phyloP scores from a whole-genome alignment of 2,329 filamentous ascomycete genomes.

The Pseudogymnoascus sp. region DNA sequence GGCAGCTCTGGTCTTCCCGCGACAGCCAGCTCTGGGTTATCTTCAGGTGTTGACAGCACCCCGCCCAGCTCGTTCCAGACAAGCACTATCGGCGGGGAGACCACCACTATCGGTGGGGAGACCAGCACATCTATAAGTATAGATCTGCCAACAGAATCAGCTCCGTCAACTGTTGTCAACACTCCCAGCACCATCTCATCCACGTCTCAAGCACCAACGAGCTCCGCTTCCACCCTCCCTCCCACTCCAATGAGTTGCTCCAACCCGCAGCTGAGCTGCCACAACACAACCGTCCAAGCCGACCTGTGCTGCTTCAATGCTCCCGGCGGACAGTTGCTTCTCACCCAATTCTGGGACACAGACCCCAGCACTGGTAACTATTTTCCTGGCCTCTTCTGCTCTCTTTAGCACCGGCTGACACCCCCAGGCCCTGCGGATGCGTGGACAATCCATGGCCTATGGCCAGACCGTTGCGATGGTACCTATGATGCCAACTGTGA shows the following conservation, averaged over 20 bases:
- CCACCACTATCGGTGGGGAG: not conserved
- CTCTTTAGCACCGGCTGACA: not conserved
- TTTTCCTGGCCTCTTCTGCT: not conserved
- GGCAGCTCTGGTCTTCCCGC: not conserved
- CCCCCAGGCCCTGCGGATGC: slow-evolving; percentile 50
- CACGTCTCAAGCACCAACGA: not conserved
- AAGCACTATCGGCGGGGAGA: not conserved
- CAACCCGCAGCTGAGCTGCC: slow-evolving; percentile 45
- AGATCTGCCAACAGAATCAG: not conserved
- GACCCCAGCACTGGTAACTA: slow-evolving; percentile 41
- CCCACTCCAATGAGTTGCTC: slow-evolving; percentile 21
- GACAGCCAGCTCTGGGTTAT: not conserved
- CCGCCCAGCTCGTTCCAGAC: not conserved
- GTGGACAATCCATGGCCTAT: slow-evolving; percentile 69
- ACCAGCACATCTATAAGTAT: slow-evolving; percentile 5
- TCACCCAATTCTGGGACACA: slow-evolving; percentile 73
- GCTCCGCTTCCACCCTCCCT: slow-evolving; percentile 10
- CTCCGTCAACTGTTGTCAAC: slow-evolving; percentile 2
- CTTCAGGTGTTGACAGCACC: not conserved
- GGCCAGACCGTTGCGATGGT: slow-evolving; percentile 60
- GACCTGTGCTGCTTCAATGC: slow-evolving; percentile 69
- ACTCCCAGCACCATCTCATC: slow-evolving; percentile 14
- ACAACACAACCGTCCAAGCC: slow-evolving; percentile 49
- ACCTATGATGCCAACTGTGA: slow-evolving; percentile 62
- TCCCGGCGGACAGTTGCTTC: slow-evolving; percentile 61